phyloP scores from a whole-genome alignment of 1,284 basidiomycete genomes.

The Microbotryomycetes sp. region DNA sequence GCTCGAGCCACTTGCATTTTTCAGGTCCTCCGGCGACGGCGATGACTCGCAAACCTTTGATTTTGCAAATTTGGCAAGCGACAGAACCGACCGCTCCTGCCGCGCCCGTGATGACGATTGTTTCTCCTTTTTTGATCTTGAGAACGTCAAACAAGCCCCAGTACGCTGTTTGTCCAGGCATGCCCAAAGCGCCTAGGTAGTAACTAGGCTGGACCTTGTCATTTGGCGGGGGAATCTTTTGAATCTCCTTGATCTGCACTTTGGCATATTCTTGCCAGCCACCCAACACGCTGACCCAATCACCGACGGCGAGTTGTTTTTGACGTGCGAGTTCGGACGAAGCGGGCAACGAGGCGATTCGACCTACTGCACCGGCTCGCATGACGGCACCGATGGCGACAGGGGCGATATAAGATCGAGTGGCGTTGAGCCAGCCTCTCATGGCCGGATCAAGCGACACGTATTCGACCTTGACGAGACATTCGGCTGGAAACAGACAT shows the following conservation, averaged over 20 bases:
- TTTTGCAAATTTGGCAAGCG: slow-evolving; percentile 40
- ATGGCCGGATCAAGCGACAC: slow-evolving; percentile 38
- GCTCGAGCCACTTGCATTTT: slow-evolving; percentile 74
- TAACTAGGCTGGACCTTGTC: slow-evolving; percentile 10
- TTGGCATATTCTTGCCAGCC: slow-evolving; percentile 32
- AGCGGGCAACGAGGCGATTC: slow-evolving; percentile 8
- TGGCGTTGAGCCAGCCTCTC: slow-evolving; percentile 34
- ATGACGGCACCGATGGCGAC: slow-evolving; percentile 31
- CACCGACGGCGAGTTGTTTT: slow-evolving; percentile 13
- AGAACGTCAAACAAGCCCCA: slow-evolving; percentile 73
- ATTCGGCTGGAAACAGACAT: slow-evolving; percentile 32
- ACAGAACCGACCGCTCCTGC: slow-evolving; percentile 65
- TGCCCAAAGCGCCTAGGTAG: slow-evolving; percentile 40
- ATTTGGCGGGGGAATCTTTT: slow-evolving; percentile 17
- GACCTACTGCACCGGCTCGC: slow-evolving; percentile 30
- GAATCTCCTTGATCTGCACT: slow-evolving; percentile 18
- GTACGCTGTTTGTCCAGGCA: slow-evolving; percentile 40
- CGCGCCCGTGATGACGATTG: slow-evolving; percentile 75
- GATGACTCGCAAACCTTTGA: slow-evolving; percentile 58
- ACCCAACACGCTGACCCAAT: slow-evolving; percentile 20
- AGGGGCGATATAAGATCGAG: slow-evolving; percentile 30
- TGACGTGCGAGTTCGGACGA: not conserved
- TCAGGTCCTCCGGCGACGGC: slow-evolving; percentile 70
- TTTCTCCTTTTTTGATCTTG: slow-evolving; percentile 69
- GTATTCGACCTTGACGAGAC: slow-evolving; percentile 38